Evolutionary conservation across 2,329 filamentous ascomycete species (phyloP).

Genomic region (Arthrobotrys sinensis): DNA sequence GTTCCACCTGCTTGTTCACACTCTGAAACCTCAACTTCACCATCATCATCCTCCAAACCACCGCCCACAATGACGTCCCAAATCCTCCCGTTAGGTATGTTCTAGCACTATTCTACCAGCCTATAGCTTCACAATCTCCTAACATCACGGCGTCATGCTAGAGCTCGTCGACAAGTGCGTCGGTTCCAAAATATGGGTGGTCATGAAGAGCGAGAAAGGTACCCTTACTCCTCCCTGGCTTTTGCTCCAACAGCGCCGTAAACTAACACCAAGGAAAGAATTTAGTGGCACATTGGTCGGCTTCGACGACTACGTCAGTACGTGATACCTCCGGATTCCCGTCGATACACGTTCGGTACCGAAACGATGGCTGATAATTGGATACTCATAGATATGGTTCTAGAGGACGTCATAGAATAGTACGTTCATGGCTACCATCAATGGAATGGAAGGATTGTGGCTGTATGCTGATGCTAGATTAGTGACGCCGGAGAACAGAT

Average conservation of each 20-base stretch:
- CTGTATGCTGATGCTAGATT: background rate
- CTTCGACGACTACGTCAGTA: constrained; percentile 99
- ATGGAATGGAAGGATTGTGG: background rate
- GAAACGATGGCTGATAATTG: constrained; percentile 3
- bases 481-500: constrained; percentile 91
- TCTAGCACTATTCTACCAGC: background rate
- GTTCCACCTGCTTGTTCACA: constrained; percentile 22
- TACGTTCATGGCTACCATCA: constrained; percentile 67
- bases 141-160: constrained; percentile 67
- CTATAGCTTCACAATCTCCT: constrained; percentile 3
- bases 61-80: constrained; percentile 77
- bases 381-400: constrained; percentile 84
- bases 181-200: constrained; percentile 96
- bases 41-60: constrained; percentile 28
- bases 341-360: constrained; percentile 8
- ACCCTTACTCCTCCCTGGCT: constrained; percentile 63
- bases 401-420: constrained; percentile 98
- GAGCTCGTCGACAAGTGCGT: constrained; percentile 99
- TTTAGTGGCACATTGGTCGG: constrained; percentile 95
- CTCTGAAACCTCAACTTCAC: constrained; percentile 27
- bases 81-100: constrained; percentile 78
- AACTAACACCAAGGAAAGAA: constrained; percentile 73
- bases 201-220: constrained; percentile 99
- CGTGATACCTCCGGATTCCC: constrained; percentile 70
- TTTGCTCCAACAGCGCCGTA: background rate